phyloP scores from a whole-genome alignment of 768 basidiomycete genomes.

The Collybia nuda region DNA sequence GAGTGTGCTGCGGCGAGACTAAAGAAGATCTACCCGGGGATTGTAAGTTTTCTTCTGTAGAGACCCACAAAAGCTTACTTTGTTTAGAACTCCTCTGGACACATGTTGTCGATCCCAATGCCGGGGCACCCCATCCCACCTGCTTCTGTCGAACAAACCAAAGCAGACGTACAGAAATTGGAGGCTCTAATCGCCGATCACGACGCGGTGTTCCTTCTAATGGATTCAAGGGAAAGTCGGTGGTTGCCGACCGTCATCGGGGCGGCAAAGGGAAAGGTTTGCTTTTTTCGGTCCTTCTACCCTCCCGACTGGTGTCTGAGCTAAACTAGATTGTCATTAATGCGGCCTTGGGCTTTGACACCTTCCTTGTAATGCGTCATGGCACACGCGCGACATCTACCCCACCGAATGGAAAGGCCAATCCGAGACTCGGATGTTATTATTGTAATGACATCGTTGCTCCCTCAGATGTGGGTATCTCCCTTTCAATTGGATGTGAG shows the following conservation, averaged over 20 bases:
- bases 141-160: slow-evolving; percentile 50
- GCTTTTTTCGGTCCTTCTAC: background rate
- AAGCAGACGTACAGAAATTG: slow-evolving; percentile 68
- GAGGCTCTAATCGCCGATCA: slow-evolving; percentile 81
- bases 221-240: slow-evolving; percentile 97
- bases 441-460: slow-evolving; percentile 99
- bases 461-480: slow-evolving; percentile 73
- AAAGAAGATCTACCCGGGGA: slow-evolving; percentile 89
- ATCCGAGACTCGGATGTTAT: slow-evolving; percentile 78
- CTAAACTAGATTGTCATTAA: slow-evolving; percentile 79
- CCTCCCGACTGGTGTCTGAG: background rate
- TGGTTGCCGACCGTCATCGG: slow-evolving; percentile 95
- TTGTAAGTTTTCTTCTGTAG: slow-evolving; percentile 53
- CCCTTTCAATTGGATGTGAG: no score
- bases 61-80: background rate
- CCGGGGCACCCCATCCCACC: slow-evolving; percentile 87
- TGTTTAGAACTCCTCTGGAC: slow-evolving; percentile 74
- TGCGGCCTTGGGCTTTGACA: slow-evolving; percentile 93
- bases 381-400: slow-evolving; percentile 56
- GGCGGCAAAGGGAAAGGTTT: slow-evolving; percentile 80
- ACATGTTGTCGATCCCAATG: slow-evolving; percentile 88
- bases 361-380: slow-evolving; percentile 96
- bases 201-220: slow-evolving; percentile 89
- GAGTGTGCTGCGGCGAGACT: slow-evolving; percentile 83
- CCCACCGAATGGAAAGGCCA: slow-evolving; percentile 15